Evolutionary conservation across 305 asterid genomes (phyloP), one percentile per base, ranked within the genome.

Genomic region (Fraxinus nigra): DNA sequence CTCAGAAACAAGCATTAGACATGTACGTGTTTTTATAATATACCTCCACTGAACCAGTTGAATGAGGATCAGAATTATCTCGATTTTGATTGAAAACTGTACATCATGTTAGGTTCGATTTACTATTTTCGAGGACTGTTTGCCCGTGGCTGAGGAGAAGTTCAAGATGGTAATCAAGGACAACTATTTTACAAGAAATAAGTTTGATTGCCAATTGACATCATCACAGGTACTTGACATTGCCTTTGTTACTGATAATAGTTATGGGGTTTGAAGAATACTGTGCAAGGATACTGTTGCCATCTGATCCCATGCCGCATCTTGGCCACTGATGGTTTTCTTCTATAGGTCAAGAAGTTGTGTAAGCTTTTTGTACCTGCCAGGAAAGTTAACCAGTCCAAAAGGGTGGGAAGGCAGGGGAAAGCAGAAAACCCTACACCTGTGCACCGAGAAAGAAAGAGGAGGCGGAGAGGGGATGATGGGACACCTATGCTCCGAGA

Each of bases 131-230:
- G 92, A 88, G 10, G 92, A 92, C 82, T 95, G 97, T 87, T 80
- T 88, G 87, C 97, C 99, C 4, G 78, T 93, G 85, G 90, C 95
- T 2, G 98, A 93, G 86, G 97, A 93, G 87, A 92, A 86, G 85
- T 92, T 95, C 90, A 93, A 88, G 89, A 88, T 56, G 79, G 89
- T 88, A 22, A 90, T 93, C 75, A 87, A 89, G 86, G 91, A 87
- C 7, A 93, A 90, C 84, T 95, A 95, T 88, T 91, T 77, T 69
- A 88, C 97, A 5, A 91, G 85, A 40, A 86, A 79, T 74, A 95
- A 92, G 87, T 95, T 95, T 74, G 88, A 92, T 81, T 88, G 96
- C 85, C 84, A 76, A 80, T 91, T 95, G 84, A 95, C 85, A 22
- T 87, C 92, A 2, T 90, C 87, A 76, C 98, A 93, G 99, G 98